Percentiles rank a stretch among this genome's conserved stretches.
Conservation (phyloP, 495 filamentous ascomycete species). For the Hypoxylon fuscum region DNA sequence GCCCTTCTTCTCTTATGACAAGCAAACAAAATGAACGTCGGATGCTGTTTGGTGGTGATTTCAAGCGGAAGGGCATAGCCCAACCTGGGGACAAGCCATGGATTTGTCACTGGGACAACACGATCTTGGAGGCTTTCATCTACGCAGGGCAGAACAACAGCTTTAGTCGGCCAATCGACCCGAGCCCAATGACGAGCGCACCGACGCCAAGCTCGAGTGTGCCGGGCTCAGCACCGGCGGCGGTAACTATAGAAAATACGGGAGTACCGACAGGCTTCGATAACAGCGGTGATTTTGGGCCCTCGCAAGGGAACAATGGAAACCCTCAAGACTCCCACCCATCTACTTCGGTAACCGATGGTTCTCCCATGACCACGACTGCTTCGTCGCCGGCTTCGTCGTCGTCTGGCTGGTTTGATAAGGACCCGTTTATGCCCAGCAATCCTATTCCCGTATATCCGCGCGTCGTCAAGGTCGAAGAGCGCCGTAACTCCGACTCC, state of each 20-base stretch:
- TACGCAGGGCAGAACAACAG: constrained; percentile 71
- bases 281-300: constrained; percentile 18
- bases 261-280: constrained; percentile 4
- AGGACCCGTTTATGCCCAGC: constrained; percentile 18
- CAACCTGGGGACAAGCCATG: constrained; percentile 75
- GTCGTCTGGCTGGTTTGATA: constrained; percentile 15
- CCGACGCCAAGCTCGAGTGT: constrained; percentile 13
- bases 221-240: background rate
- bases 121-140: constrained; percentile 81
- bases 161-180: constrained; percentile 37
- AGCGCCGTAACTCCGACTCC: constrained; percentile 66
- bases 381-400: constrained; percentile 20
- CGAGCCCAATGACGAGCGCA: constrained; percentile 24
- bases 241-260: constrained; percentile 36
- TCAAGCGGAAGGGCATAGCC: constrained; percentile 60
- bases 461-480: constrained; percentile 79
- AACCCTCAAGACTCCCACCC: constrained; percentile 18
- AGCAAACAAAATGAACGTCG: constrained; percentile 16
- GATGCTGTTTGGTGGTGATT: constrained; percentile 41
- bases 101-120: constrained; percentile 90
- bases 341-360: constrained; percentile 7
- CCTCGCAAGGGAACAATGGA: constrained; percentile 4
- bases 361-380: background rate
- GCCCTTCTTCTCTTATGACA: too few species aligned
- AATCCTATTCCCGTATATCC: constrained; percentile 62